Evolutionary conservation across 2,329 filamentous ascomycete genomes (phyloP).

Genomic region (Nigrospora osmanthi): DNA sequence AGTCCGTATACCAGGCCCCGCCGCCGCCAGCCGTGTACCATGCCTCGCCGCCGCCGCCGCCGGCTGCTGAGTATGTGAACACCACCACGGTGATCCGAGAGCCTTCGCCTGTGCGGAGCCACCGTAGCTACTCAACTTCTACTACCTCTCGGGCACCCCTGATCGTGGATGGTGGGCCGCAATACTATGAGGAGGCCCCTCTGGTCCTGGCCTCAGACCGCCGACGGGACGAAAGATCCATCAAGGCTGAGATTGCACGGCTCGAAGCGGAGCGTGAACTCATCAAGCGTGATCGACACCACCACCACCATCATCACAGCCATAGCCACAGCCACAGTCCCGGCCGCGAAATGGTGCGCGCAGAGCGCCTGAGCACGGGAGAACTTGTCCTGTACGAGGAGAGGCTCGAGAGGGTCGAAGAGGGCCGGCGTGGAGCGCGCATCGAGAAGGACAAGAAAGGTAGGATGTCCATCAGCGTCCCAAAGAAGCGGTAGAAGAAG

Average conservation of each 20-base stretch:
- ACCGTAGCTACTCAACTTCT: slow-evolving; percentile 23
- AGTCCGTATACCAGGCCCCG: background rate
- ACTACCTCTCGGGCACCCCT: slow-evolving; percentile 28
- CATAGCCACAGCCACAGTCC: slow-evolving; percentile 30
- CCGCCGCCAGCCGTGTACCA: background rate
- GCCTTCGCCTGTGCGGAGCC: slow-evolving; percentile 34
- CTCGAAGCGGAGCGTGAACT: slow-evolving; percentile 54
- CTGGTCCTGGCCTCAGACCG: slow-evolving; percentile 31
- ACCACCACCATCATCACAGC: slow-evolving; percentile 22
- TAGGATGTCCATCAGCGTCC: slow-evolving; percentile 84
- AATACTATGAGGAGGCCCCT: slow-evolving; percentile 23
- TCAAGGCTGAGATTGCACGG: slow-evolving; percentile 63
- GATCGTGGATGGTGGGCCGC: slow-evolving; percentile 30
- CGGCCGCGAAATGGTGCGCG: slow-evolving; percentile 46
- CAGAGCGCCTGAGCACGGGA: slow-evolving; percentile 51
- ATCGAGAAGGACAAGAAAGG: slow-evolving; percentile 91
- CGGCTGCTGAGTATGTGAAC: slow-evolving; percentile 21
- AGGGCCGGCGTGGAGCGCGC: slow-evolving; percentile 50
- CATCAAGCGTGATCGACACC: slow-evolving; percentile 9
- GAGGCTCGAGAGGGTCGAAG: slow-evolving; percentile 45
- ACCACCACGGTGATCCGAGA: slow-evolving; percentile 41
- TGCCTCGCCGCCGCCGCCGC: slow-evolving; percentile 5
- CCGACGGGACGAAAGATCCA: slow-evolving; percentile 48
- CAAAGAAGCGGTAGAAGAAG: slow-evolving; percentile 53
- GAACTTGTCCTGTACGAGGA: slow-evolving; percentile 58